Evolutionary conservation across 1,139 yeast species (phyloP).

Genomic region (Diutina sp.): DNA sequence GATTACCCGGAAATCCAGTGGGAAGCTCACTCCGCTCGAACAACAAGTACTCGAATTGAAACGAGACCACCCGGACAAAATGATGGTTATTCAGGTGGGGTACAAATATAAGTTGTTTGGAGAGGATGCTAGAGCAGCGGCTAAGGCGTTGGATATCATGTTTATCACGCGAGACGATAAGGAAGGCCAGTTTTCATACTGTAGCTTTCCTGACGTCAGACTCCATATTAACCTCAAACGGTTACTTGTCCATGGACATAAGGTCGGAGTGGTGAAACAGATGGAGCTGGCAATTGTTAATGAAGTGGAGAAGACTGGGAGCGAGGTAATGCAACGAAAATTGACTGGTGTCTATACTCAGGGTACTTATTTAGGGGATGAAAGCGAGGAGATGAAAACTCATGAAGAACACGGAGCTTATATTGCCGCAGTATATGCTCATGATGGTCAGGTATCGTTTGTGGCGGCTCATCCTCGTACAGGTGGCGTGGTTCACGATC

Average conservation of each 20-base stretch:
- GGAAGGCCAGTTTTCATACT: slow-evolving; percentile 60
- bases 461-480: slow-evolving; percentile 68
- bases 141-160: slow-evolving; percentile 57
- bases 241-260: slow-evolving; percentile 46
- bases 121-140: slow-evolving; percentile 62
- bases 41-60: slow-evolving; percentile 63
- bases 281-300: slow-evolving; percentile 71
- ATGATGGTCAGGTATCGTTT: slow-evolving; percentile 18
- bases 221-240: slow-evolving; percentile 65
- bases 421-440: slow-evolving; percentile 15
- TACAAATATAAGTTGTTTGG: slow-evolving; percentile 84
- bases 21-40: slow-evolving; percentile 58
- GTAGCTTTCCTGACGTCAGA: slow-evolving; percentile 72
- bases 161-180: slow-evolving; percentile 48
- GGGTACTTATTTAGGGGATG: slow-evolving; percentile 73
- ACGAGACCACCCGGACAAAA: slow-evolving; percentile 42
- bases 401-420: slow-evolving; percentile 10
- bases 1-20: neutral
- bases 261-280: slow-evolving; percentile 83
- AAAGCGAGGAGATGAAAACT: slow-evolving; percentile 6
- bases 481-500: slow-evolving; percentile 67
- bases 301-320: slow-evolving; percentile 21
- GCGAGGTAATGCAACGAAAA: slow-evolving; percentile 46
- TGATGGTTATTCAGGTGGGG: slow-evolving; percentile 78
- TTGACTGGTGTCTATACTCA: slow-evolving; percentile 66